Evolutionary conservation across 2,329 filamentous ascomycete genomes (phyloP).

Genomic region (Aspergillus clavatus): DNA sequence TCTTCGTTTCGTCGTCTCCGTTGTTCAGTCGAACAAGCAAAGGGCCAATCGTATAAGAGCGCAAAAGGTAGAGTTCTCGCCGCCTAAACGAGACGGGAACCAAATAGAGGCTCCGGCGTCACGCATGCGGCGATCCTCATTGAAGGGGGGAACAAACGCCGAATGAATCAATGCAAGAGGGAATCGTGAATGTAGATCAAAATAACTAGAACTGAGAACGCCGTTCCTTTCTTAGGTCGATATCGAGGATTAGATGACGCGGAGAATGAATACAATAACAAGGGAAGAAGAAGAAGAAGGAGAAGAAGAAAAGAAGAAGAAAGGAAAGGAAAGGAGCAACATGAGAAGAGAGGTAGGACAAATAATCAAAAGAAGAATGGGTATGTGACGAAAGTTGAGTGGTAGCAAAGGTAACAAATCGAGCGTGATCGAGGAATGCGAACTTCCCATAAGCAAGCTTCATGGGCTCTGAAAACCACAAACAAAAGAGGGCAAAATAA

Average conservation of each 20-base stretch:
- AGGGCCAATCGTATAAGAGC: slow-evolving; percentile 10
- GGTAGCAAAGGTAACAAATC: slow-evolving; percentile 9
- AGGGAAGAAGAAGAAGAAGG: background rate
- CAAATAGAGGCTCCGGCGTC: slow-evolving; percentile 19
- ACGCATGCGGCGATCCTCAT: slow-evolving; percentile 23
- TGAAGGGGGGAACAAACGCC: slow-evolving; percentile 28
- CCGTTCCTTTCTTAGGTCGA: background rate
- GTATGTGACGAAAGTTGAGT: slow-evolving; percentile 22
- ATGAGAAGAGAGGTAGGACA: no score
- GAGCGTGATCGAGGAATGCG: slow-evolving; percentile 3
- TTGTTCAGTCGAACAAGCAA: slow-evolving; percentile 3
- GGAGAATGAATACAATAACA: slow-evolving; percentile 1
- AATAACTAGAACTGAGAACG: slow-evolving; percentile 11
- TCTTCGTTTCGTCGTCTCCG: no score
- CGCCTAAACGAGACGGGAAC: no score
- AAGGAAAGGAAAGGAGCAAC: slow-evolving; percentile 2
- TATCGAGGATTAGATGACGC: background rate
- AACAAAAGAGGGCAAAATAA: slow-evolving; percentile 17
- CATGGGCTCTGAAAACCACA: slow-evolving; percentile 12
- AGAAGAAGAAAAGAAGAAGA: slow-evolving; percentile 4
- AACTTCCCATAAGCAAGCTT: slow-evolving; percentile 12
- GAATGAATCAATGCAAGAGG: slow-evolving; percentile 23
- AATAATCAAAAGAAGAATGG: slow-evolving; percentile 16
- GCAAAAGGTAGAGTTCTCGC: no score
- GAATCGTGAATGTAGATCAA: slow-evolving; percentile 20